Evolutionary conservation across 805 yeast genomes (phyloP), one percentile per base, ranked within the genome.

Genomic region (Suhomyces faveliae): DNA sequence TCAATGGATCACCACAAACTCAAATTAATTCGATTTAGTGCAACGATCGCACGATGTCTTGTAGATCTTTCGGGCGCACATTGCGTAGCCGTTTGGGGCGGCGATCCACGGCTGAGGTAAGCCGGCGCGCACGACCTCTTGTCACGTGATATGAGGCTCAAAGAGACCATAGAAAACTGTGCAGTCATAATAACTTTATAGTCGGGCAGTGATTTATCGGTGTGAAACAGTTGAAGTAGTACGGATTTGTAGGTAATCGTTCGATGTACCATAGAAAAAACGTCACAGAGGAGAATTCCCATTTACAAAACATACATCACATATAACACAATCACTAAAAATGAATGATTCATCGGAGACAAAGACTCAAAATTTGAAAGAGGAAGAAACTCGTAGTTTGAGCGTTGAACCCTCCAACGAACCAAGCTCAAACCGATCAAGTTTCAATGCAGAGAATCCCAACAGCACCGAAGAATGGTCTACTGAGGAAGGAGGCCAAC

Each of bases 331-430:
- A 17, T 20, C 15, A 12, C 10, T 10, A 10, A 33, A 17, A 33
- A 33, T 33, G 37, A 17, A 33, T 17, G 37, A 33, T 15, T 15
- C 37, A 9, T 33, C 37, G 37, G 37, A 33, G 21, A 10, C 37
- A 7, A 33, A 13, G 37, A 15, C 7, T 22, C 29, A n/a, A 13
- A 23, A 23, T 2, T 21, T 39, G 21, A 39, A 39, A 23, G 19
- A 13, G 25, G 47, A 44, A 19, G 46, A 23, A 27, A 21, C 45
- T 40, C 45, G 45, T 30, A 21, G 40, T 39, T 27, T 22, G 40
- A 19, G 25, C 27, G 12, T 9, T 35, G 27, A 40, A 33, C 12
- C 22, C 9, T 13, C 37, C 10, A 27, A 43, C 27, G 39, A 27
- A 5, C 30, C 5, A 27, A 27, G n/a, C 30, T n/a, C 30, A 6